Evolutionary conservation across 176 grass and related monocot genomes (phyloP).

Genomic region (Eragrostis nindensis): DNA sequence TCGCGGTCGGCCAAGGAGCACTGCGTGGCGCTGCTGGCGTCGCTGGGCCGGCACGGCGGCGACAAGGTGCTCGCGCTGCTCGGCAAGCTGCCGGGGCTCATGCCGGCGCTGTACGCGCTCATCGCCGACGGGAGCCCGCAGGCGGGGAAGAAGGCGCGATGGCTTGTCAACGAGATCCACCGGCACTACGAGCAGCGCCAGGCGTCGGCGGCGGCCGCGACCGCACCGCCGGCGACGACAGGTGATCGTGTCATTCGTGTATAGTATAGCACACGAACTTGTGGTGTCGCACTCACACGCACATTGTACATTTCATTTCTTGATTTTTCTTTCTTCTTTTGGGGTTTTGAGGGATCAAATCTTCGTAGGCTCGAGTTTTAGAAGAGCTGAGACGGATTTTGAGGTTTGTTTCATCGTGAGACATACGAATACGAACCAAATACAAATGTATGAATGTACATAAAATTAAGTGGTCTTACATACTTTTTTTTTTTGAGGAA

Average conservation of each 20-base stretch:
- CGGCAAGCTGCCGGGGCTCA: slow-evolving; percentile 61
- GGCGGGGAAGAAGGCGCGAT: slow-evolving; percentile 60
- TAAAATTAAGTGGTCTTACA: too few relatives aligned
- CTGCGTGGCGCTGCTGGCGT: slow-evolving; percentile 59
- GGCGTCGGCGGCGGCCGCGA: not conserved
- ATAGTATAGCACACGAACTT: slow-evolving; percentile 26
- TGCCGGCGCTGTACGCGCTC: slow-evolving; percentile 70
- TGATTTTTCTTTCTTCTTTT: not conserved
- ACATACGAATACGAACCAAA: not conserved
- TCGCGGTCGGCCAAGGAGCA: slow-evolving; percentile 63
- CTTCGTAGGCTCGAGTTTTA: slow-evolving; percentile 57
- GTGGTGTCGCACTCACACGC: not conserved
- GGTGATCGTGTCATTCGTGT: slow-evolving; percentile 54
- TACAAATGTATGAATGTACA: not conserved
- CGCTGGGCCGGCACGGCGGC: slow-evolving; percentile 59
- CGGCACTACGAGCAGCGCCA: slow-evolving; percentile 43
- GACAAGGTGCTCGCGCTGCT: slow-evolving; percentile 48
- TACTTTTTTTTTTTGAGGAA: too few relatives aligned
- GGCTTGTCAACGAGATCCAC: slow-evolving; percentile 76
- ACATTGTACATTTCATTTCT: slow-evolving; percentile 14
- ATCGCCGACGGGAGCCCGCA: slow-evolving; percentile 51
- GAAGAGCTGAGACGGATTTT: slow-evolving; percentile 42
- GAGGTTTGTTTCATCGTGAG: not conserved
- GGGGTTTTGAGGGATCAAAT: not conserved
- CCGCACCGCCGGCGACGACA: not conserved